Percentiles rank a stretch among this genome's conserved stretches.
phyloP scores from a whole-genome alignment of 306 rosid species.

The Rosa lucieae region DNA sequence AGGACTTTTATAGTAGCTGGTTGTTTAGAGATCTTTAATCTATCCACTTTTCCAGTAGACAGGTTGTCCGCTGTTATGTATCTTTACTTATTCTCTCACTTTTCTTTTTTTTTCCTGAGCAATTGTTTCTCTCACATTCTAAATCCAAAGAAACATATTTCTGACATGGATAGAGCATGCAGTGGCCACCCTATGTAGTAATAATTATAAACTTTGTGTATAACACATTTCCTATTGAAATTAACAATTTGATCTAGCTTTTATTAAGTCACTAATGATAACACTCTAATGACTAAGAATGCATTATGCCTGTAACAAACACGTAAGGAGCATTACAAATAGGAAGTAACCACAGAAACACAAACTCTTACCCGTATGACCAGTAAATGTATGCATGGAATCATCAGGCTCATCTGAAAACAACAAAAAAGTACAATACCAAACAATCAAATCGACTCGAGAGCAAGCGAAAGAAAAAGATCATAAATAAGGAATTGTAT shows the following conservation, averaged over 20 bases:
- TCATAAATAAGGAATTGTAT: not conserved
- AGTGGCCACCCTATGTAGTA: not conserved
- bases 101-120: not conserved
- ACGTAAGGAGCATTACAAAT: not conserved
- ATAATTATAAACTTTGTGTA: no score
- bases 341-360: not conserved
- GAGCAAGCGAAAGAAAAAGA: not conserved
- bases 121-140: not conserved
- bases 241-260: not conserved
- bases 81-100: not conserved
- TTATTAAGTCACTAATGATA: not conserved
- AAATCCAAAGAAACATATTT: not conserved
- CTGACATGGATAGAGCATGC: not conserved
- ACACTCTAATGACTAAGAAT: not conserved
- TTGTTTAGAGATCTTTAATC: not conserved
- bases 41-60: not conserved
- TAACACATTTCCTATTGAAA: not conserved
- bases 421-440: constrained; percentile 6
- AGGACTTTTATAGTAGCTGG: not conserved
- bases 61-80: not conserved
- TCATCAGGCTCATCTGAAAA: constrained; percentile 71
- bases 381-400: constrained; percentile 71
- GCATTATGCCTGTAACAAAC: not conserved
- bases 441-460: not conserved
- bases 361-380: constrained; percentile 59